Evolutionary conservation across 2,329 filamentous ascomycete species (phyloP).

Genomic region (Pseudocercospora cruenta): DNA sequence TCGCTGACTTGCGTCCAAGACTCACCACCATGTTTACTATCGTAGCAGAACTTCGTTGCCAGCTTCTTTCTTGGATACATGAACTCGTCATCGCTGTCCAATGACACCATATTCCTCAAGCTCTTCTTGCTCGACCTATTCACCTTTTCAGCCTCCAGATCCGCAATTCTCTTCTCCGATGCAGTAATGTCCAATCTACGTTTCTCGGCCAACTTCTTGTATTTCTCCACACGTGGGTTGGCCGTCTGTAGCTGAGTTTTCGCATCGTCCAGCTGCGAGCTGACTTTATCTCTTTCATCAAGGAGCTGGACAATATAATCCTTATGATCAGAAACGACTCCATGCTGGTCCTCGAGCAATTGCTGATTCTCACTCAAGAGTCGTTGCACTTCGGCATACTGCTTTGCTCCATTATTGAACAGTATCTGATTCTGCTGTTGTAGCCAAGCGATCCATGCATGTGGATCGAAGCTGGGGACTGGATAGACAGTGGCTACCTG

Average conservation of each 20-base stretch:
- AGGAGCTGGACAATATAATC: not conserved
- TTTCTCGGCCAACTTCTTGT: not conserved
- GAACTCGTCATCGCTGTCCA: not conserved
- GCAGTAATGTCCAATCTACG: not conserved
- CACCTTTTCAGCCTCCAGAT: not conserved
- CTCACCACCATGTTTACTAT: not conserved
- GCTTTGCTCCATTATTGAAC: not conserved
- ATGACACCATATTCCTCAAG: not conserved
- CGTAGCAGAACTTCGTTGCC: not conserved
- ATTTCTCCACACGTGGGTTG: not conserved
- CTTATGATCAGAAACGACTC: not conserved
- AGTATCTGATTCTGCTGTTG: slow-evolving; percentile 6
- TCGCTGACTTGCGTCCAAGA: not conserved
- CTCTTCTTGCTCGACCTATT: not conserved
- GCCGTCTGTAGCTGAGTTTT: not conserved
- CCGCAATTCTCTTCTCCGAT: not conserved
- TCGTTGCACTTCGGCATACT: slow-evolving; percentile 18
- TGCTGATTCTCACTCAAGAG: not conserved
- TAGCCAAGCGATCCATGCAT: slow-evolving; percentile 8
- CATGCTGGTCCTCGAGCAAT: not conserved
- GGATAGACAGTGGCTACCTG: not conserved
- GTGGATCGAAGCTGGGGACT: not conserved
- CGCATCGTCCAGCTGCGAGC: not conserved
- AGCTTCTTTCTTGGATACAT: not conserved
- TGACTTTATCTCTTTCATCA: not conserved